Evolutionary conservation across 2,329 filamentous ascomycete genomes (phyloP), one percentile per base, ranked within the genome.

Genomic region (Epichloe gansuensis): DNA sequence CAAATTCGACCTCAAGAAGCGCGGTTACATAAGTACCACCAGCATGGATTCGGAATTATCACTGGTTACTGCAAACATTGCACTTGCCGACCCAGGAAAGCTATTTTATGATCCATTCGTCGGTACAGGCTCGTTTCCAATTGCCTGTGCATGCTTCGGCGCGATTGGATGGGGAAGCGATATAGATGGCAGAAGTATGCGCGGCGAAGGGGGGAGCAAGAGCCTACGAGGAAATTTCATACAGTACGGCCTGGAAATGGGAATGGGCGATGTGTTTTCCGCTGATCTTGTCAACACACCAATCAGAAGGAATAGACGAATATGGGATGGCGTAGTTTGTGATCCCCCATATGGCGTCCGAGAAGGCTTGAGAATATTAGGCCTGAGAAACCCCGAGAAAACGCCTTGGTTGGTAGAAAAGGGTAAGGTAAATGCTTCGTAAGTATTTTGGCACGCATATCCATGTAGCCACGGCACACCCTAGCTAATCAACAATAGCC

Each of bases 11-110:
- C 75, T 98, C 23, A 98, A 98, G 74, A 95, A 95, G 68, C 76
- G 93, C 31, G 77, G 78, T 40, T 98, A 98, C 64, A 97, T 98
- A 61, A 89, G 86, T 59, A 97, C 91, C 0, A 98, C 93, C 0
- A 93, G 87, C 45, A 97, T 98, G 93, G 93, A 98, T 64, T 87
- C 91, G 0, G 93, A 97, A 66, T 75, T 98, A 43, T 87, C 89
- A 12, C 76, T 98, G 1, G 73, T 98, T 23, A 96, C 90, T 0
- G 93, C 91, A 2, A 98, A 97, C 63, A 82, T 98, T 59, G 87
- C 88, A 0, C 79, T 87, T 13, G 89, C 89, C 0, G 83, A 73
- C 0, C 86, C 89, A 0, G 91, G 89, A 0, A 94, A 87, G 63
- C 65, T 97, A 2, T 87, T 95, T 61, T 96, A 91, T 62, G 93